Percentiles rank a stretch among this genome's conserved stretches.
Conservation (phyloP, 2,329 filamentous ascomycete genomes). For the Pyrenophora seminiperda region DNA sequence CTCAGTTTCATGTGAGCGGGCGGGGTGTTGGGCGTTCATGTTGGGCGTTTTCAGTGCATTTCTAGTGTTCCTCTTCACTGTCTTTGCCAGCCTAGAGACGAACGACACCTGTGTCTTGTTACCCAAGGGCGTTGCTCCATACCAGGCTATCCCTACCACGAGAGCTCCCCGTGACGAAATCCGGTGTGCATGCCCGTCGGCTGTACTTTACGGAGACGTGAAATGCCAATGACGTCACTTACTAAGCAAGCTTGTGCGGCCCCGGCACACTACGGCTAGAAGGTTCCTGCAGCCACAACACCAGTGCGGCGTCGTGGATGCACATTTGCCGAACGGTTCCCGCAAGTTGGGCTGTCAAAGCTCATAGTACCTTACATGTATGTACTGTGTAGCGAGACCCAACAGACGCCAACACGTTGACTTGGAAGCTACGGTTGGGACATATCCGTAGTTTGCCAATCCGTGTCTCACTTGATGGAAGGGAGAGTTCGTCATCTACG, state of each 20-base stretch:
- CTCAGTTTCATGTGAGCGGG: slow-evolving; percentile 4
- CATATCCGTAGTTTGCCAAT: not conserved
- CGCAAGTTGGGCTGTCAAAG: not conserved
- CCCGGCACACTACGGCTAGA: slow-evolving; percentile 6
- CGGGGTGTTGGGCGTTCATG: slow-evolving; percentile 17
- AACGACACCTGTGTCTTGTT: slow-evolving; percentile 1
- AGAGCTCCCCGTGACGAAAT: slow-evolving; percentile 7
- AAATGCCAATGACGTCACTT: slow-evolving; percentile 28
- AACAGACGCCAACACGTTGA: not conserved
- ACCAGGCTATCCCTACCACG: slow-evolving; percentile 28
- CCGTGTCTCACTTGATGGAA: not conserved
- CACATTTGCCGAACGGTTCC: no score
- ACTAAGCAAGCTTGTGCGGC: slow-evolving; percentile 6
- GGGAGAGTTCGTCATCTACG: slow-evolving; percentile 8
- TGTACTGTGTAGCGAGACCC: not conserved
- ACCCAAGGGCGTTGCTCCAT: slow-evolving; percentile 3
- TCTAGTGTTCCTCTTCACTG: slow-evolving; percentile 1
- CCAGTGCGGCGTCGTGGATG: not conserved
- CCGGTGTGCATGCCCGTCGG: slow-evolving; percentile 19
- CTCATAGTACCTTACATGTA: not conserved
- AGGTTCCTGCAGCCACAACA: slow-evolving; percentile 21
- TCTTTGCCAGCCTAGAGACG: not conserved
- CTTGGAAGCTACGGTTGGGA: not conserved
- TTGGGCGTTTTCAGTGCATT: slow-evolving; percentile 19
- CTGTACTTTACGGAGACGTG: not conserved